Percentiles rank a stretch among this genome's conserved stretches.
These are phyloP conservation scores for Betula pendula DNA, from an alignment of 306 rosid species.

Conservation along the genomic window DNA sequence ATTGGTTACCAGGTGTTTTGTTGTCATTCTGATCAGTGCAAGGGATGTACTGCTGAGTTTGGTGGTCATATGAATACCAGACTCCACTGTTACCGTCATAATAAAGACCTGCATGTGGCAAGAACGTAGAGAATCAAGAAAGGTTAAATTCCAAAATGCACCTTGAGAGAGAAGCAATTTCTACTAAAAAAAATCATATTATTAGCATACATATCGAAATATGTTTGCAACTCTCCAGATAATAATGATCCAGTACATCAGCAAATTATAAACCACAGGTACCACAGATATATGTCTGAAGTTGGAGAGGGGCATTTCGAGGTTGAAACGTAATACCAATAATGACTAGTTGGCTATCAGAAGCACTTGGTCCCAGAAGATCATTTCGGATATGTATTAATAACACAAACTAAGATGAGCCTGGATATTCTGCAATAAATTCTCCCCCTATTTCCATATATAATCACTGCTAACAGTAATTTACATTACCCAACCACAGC, in stretches of 20 bases:
- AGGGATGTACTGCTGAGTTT: slow-evolving; percentile 76
- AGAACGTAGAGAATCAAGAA: slow-evolving; percentile 23
- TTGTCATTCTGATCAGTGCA: slow-evolving; percentile 78
- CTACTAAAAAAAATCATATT: neutral
- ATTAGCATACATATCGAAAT: neutral
- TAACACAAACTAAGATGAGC: too few species aligned
- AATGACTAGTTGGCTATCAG: neutral
- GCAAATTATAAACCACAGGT: neutral
- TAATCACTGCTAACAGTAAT: neutral
- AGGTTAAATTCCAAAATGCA: neutral
- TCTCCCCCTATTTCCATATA: neutral
- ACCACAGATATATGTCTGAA: neutral
- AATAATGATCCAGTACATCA: neutral
- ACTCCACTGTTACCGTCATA: slow-evolving; percentile 84
- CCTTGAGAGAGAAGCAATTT: neutral
- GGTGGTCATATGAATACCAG: slow-evolving; percentile 91
- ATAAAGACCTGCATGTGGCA: slow-evolving; percentile 68
- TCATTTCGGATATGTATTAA: too few species aligned
- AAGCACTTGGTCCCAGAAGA: too few species aligned
- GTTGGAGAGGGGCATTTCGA: neutral
- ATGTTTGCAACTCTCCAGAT: neutral
- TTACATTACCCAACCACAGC: neutral
- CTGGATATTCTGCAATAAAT: too few species aligned
- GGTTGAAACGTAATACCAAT: neutral
- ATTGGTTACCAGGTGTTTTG: slow-evolving; percentile 50